Evolutionary conservation across 1,139 yeast genomes (phyloP).

Genomic region (Blastobotrys indianensis): DNA sequence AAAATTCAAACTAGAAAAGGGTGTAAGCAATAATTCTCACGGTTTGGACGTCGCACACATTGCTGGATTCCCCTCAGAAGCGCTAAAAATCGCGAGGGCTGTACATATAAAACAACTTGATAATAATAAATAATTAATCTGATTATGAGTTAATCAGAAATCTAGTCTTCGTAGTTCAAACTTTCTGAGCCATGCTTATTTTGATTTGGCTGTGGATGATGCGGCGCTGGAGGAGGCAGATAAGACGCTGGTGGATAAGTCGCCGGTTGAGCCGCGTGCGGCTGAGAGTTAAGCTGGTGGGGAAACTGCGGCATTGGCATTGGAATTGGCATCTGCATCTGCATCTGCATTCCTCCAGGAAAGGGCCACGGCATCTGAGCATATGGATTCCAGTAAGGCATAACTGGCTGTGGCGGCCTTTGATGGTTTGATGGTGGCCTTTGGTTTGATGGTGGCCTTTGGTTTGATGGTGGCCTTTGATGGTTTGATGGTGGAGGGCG

Average conservation of each 20-base stretch:
- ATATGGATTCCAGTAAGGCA: too few relatives aligned
- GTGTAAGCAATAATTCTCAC: constrained; percentile 71
- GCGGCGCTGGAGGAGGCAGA: constrained; percentile 3
- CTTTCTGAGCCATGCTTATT: background rate
- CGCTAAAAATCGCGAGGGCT: constrained; percentile 38
- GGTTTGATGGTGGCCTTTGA: too few relatives aligned
- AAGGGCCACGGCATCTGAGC: too few relatives aligned
- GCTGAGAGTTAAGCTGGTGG: constrained; percentile 2
- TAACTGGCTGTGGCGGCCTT: too few relatives aligned
- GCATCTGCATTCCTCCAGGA: background rate
- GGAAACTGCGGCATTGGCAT: constrained; percentile 8
- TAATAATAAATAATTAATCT: background rate
- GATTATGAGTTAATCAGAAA: background rate
- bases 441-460: too few relatives aligned
- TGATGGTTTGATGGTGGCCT: too few relatives aligned
- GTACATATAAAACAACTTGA: constrained; percentile 8
- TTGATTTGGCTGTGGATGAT: background rate
- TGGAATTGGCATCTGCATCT: constrained; percentile 8
- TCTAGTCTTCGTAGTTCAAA: background rate
- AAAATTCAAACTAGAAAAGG: constrained; percentile 60
- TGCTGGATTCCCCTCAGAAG: constrained; percentile 75
- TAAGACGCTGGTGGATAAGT: background rate
- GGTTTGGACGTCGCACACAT: constrained; percentile 78
- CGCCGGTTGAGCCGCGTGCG: background rate
- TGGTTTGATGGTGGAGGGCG: too few relatives aligned